phyloP scores from a whole-genome alignment of 371 early-diverging fungal species.

The Mortierella sp. region DNA sequence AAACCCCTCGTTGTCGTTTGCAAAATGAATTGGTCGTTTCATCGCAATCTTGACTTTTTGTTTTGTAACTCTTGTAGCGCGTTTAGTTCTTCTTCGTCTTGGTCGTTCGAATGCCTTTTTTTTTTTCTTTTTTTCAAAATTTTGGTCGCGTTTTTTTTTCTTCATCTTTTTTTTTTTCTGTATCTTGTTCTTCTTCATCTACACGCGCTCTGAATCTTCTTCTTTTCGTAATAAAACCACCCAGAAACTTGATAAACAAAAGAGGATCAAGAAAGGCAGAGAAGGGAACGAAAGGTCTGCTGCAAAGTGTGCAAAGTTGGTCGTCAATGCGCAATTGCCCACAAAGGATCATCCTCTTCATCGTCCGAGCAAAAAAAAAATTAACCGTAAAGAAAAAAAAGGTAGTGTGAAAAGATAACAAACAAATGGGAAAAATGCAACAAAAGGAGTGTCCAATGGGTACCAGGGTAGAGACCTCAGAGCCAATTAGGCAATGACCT shows the following conservation, averaged over 20 bases:
- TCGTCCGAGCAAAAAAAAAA: not conserved
- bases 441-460: not conserved
- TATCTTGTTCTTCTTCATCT: not conserved
- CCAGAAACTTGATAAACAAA: not conserved
- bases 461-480: not conserved
- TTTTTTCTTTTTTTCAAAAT: not conserved
- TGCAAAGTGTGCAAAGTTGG: conserved; percentile 8
- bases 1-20: not conserved
- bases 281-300: not conserved
- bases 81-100: not conserved
- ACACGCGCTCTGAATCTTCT: not conserved
- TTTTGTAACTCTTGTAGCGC: not conserved
- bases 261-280: not conserved
- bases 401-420: not conserved
- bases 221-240: not conserved
- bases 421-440: conserved; percentile 10
- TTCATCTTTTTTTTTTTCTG: not conserved
- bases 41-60: not conserved
- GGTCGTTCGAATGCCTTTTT: not conserved
- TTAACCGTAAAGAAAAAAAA: conserved; percentile 16
- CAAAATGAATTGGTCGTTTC: not conserved
- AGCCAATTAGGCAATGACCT: conserved; percentile 37
- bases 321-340: conserved; percentile 14
- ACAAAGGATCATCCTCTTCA: not conserved
- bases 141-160: conserved; percentile 3